phyloP scores from a whole-genome alignment of 2,329 filamentous ascomycete genomes.

The Alternaria conjuncta region DNA sequence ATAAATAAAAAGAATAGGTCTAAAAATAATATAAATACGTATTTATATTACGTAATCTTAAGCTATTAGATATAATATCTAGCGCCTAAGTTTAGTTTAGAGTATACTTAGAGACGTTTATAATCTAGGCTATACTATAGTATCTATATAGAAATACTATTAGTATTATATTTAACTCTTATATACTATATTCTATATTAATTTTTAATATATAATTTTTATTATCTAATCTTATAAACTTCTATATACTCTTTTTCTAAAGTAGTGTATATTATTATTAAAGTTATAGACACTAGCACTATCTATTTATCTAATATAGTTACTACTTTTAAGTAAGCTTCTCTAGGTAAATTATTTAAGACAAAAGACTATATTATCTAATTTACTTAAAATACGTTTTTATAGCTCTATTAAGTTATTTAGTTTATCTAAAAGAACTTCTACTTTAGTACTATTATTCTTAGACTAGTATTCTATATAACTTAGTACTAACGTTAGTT shows the following conservation, averaged over 20 bases:
- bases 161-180: background rate
- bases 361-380: background rate
- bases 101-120: background rate
- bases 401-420: background rate
- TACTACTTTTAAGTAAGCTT: background rate
- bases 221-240: background rate
- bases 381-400: background rate
- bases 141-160: background rate
- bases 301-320: background rate
- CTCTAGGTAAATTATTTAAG: background rate
- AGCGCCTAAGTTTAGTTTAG: background rate
- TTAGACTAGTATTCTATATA: background rate
- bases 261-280: background rate
- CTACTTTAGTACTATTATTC: background rate
- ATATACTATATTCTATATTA: background rate
- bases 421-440: background rate
- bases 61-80: background rate
- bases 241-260: background rate
- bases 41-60: background rate
- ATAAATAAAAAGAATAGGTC: constrained; percentile 1
- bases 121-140: background rate
- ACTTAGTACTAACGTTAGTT: background rate
- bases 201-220: background rate
- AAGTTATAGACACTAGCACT: background rate
- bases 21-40: background rate